Conservation (phyloP, 495 filamentous ascomycete species). For the Lichenothelia convexa region DNA sequence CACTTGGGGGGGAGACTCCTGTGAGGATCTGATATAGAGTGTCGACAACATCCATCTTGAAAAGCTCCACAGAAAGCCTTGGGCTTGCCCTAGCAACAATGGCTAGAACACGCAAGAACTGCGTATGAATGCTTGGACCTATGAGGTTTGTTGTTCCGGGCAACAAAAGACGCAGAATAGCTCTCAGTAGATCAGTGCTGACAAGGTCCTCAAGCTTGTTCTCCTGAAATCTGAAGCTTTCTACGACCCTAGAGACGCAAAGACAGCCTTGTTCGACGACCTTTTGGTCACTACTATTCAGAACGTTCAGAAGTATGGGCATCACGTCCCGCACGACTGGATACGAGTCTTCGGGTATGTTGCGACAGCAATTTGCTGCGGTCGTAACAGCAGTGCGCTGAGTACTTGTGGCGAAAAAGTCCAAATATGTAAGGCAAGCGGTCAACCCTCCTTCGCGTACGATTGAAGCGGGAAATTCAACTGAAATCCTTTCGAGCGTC, state of each 20-base stretch:
- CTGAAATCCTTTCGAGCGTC: conserved; percentile 93
- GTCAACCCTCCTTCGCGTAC: conserved; percentile 90
- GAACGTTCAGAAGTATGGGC: conserved; percentile 78
- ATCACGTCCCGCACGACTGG: conserved; percentile 79
- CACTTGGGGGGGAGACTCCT: conserved; percentile 76
- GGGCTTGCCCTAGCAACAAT: conserved; percentile 81
- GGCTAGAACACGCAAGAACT: conserved; percentile 79
- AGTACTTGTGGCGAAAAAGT: conserved; percentile 95
- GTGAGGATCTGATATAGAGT: conserved; percentile 96
- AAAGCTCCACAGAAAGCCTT: conserved; percentile 65
- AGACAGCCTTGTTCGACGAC: conserved; percentile 94
- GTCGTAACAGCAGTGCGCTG: conserved; percentile 93
- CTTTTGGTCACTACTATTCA: conserved; percentile 82
- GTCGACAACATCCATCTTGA: conserved; percentile 95
- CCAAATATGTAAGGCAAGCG: conserved; percentile 82
- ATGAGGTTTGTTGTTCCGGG: conserved; percentile 94
- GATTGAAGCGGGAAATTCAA: conserved; percentile 89
- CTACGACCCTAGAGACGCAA: conserved; percentile 90
- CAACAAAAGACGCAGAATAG: conserved; percentile 73
- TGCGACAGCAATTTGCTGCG: conserved; percentile 93
- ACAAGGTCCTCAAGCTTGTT: conserved; percentile 83
- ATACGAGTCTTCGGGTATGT: conserved; percentile 86
- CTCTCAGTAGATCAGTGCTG: conserved; percentile 65
- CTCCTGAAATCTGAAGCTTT: conserved; percentile 81
- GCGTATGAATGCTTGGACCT: conserved; percentile 86